Base-by-base conservation (phyloP, 768 basidiomycete species). In the Pleurotus platypus region DNA sequence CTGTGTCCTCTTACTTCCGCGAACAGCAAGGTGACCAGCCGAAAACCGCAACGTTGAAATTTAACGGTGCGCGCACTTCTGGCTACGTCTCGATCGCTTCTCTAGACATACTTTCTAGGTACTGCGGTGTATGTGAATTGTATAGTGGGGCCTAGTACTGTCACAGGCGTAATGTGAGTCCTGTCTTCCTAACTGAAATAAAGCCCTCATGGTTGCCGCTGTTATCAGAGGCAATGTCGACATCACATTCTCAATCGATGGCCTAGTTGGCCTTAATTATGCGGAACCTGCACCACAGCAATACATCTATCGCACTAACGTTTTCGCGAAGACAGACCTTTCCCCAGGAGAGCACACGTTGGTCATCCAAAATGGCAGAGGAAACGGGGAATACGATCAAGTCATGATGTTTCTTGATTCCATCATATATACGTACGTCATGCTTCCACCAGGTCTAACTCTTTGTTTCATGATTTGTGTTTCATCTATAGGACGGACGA, bases 361-460 rank as follows among this genome's bases (percentile, higher is more conserved):
- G 11, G 39, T 42, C n/a, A 11, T 54, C 5, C 51, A 54, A 26
- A 54, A 42, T 42, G 51, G 51, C 7, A 37, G 51, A 2, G 37
- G 38, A 26, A 42, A 42, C n/a, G 39, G 38, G 16, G 12, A 43
- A 42, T 42, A 37, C 39, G 51, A 54, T 20, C 51, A 54, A 22
- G 51, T 54, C 12, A 54, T 54, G 51, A 54, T 54, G 51, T 54
- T 54, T 30, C 51, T 54, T 24, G 39, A 54, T 42, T 54, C 51
- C 15, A 26, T 54, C 39, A 54, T 54, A n/a, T 54, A 54, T 24
- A 54, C 51, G 51, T 54, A 54, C 20, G 51, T 42, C 49, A 20
- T 24, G 22, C 5, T 22, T 13, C 22, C 46, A 16, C 16, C 20
- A 0, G 11, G 20, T 26, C 22, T 26, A 12, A 35, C 30, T 35